Conservation (phyloP, 768 basidiomycete species). For the Candolleomyces efflorescens region DNA sequence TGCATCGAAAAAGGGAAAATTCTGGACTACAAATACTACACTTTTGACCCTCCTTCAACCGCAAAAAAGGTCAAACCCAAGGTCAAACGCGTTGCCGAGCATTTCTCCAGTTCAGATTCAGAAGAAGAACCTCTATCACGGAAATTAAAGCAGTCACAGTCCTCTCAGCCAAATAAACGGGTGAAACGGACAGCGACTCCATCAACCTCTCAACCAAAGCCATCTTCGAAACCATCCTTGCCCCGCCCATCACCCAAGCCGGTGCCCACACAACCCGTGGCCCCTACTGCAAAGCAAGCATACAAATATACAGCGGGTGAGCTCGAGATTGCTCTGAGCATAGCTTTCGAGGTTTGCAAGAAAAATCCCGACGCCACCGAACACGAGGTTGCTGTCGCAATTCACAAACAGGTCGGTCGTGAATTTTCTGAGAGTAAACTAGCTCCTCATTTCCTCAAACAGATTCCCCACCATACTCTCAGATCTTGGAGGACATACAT, state of each 20-base stretch:
- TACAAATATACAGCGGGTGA: slow-evolving; percentile 51
- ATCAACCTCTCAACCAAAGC: neutral
- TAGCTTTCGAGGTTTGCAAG: slow-evolving; percentile 41
- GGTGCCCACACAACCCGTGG: neutral
- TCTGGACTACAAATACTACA: slow-evolving; percentile 45
- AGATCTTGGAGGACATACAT: slow-evolving; percentile 49
- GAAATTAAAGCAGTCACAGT: neutral
- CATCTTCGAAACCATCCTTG: neutral
- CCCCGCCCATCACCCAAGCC: neutral
- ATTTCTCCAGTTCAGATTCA: neutral
- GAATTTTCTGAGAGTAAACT: neutral
- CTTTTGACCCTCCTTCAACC: slow-evolving; percentile 24
- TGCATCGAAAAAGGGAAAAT: slow-evolving; percentile 41
- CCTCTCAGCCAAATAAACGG: too few relatives aligned
- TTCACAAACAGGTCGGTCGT: slow-evolving; percentile 43
- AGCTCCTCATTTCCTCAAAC: slow-evolving; percentile 1
- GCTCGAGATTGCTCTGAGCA: slow-evolving; percentile 39
- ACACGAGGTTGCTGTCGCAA: slow-evolving; percentile 29
- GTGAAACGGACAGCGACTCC: too few relatives aligned
- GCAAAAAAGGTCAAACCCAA: slow-evolving; percentile 16
- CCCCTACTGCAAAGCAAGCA: neutral
- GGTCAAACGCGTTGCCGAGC: neutral
- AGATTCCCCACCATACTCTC: slow-evolving; percentile 60
- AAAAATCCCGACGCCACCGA: slow-evolving; percentile 43
- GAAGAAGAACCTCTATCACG: neutral